Conservation (phyloP, 192 early-diverging fungal genomes). For the Paraglomus occultum region DNA sequence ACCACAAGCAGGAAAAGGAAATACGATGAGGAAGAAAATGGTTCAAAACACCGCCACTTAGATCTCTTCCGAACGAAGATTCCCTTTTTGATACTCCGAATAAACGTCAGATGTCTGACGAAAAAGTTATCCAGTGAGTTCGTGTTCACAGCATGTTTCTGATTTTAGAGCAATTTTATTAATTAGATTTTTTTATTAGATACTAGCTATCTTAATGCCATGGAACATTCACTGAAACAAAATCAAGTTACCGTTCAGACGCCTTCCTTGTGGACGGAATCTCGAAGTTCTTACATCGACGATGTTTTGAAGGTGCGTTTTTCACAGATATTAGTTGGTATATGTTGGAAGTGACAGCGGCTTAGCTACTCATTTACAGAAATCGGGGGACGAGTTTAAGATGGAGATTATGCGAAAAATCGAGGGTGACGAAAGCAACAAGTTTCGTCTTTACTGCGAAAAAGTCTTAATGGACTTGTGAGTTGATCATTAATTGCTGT, state of each 20-base stretch:
- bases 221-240: slow-evolving; percentile 2
- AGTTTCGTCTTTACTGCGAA: slow-evolving; percentile 26
- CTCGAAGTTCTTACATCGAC: slow-evolving; percentile 11
- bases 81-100: background rate
- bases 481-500: slow-evolving; percentile 16
- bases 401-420: slow-evolving; percentile 10
- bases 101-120: slow-evolving; percentile 14
- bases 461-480: slow-evolving; percentile 30
- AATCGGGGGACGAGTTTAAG: slow-evolving; percentile 26
- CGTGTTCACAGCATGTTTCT: slow-evolving; percentile 2
- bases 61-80: background rate
- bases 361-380: slow-evolving; percentile 9
- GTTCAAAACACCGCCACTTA: background rate
- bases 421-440: slow-evolving; percentile 2
- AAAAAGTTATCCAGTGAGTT: slow-evolving; percentile 10
- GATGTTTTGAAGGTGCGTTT: slow-evolving; percentile 23
- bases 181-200: slow-evolving; percentile 13
- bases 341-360: background rate
- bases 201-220: slow-evolving; percentile 13
- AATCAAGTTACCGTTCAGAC: slow-evolving; percentile 1
- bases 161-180: slow-evolving; percentile 18
- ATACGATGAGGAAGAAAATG: slow-evolving; percentile 17
- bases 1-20: slow-evolving; percentile 16
- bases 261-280: slow-evolving; percentile 21
- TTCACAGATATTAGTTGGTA: slow-evolving; percentile 2